Conservation (phyloP, 345 rosid species). For the Citrus medica region DNA sequence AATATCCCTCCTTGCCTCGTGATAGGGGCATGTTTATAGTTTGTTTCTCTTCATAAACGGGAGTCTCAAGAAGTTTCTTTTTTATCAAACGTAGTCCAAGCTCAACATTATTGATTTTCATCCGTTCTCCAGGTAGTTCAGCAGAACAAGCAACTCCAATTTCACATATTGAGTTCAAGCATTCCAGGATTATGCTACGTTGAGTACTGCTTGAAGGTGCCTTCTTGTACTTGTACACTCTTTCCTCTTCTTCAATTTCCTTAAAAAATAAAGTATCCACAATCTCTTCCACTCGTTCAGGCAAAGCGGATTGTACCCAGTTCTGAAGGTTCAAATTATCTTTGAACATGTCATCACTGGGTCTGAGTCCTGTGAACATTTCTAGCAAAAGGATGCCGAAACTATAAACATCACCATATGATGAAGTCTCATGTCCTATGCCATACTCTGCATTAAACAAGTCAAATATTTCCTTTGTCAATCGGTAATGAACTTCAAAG, state of each 20-base stretch:
- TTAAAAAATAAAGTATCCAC: neutral
- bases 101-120: neutral
- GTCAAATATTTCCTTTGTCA: neutral
- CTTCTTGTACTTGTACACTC: no score
- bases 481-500: no score
- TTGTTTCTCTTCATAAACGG: no score
- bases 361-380: slow-evolving; percentile 8
- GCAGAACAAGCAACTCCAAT: slow-evolving; percentile 20
- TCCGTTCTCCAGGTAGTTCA: neutral
- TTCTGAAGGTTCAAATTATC: neutral
- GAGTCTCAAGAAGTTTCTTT: no score
- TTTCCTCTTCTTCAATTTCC: neutral
- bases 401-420: slow-evolving; percentile 34
- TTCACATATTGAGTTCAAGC: no score
- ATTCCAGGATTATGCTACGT: no score
- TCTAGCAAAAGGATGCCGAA: slow-evolving; percentile 1
- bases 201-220: no score
- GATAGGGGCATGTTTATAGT: no score
- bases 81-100: no score
- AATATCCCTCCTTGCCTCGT: slow-evolving; percentile 28
- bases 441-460: slow-evolving; percentile 21
- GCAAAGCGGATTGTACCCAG: neutral
- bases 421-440: slow-evolving; percentile 19
- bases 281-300: neutral
- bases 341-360: neutral